Conservation (phyloP, 2,329 filamentous ascomycete species). For the Arthrobotrys sinensis region DNA sequence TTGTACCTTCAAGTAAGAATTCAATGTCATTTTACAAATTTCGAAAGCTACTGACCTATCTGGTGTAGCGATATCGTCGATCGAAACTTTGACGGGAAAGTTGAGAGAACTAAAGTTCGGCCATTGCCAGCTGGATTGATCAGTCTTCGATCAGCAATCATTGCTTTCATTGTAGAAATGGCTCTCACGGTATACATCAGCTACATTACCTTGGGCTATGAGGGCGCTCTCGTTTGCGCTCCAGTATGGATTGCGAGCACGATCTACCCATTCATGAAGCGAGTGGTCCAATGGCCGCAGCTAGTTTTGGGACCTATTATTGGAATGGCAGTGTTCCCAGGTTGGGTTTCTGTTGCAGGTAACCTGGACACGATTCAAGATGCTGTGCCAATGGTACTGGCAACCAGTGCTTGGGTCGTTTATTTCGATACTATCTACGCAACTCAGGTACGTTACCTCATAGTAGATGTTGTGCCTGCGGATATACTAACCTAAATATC, state of each 20-base stretch:
- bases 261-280: conserved; percentile 40
- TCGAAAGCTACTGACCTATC: neutral
- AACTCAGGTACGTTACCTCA: conserved; percentile 36
- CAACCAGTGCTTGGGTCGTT: conserved; percentile 34
- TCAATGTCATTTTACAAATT: neutral
- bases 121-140: conserved; percentile 34
- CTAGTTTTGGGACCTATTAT: conserved; percentile 31
- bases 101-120: conserved; percentile 34
- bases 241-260: conserved; percentile 30
- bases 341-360: conserved; percentile 29
- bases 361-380: conserved; percentile 27
- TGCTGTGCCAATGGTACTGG: conserved; percentile 41
- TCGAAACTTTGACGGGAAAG: conserved; percentile 37
- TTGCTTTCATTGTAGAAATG: conserved; percentile 23
- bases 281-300: conserved; percentile 35
- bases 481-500: too few relatives aligned
- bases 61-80: conserved; percentile 30
- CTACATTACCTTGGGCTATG: conserved; percentile 14
- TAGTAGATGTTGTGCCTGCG: too few relatives aligned
- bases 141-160: conserved; percentile 11
- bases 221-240: conserved; percentile 33
- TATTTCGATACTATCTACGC: conserved; percentile 54
- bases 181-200: conserved; percentile 24
- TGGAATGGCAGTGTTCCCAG: conserved; percentile 38
- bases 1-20: conserved; percentile 39